Percentiles rank a stretch among this genome's conserved stretches.
These are phyloP conservation scores for Lactarius evosmus DNA, from an alignment of 768 basidiomycete genomes.

Conservation along the genomic window DNA sequence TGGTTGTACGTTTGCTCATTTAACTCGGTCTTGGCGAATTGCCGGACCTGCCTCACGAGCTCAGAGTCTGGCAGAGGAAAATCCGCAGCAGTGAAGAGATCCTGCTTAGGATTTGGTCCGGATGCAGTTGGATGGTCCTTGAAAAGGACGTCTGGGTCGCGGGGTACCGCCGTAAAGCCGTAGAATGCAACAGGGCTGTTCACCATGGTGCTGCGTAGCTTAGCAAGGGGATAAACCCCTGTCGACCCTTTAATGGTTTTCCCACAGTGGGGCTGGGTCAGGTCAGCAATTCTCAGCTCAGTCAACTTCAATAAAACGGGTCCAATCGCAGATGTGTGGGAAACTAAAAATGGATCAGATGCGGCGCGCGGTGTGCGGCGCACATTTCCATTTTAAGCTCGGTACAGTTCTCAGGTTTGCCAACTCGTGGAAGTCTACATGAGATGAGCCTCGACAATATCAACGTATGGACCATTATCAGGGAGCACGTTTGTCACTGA, in stretches of 20 bases:
- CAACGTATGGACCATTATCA: conserved; percentile 13
- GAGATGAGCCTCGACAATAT: conserved; percentile 19
- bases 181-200: conserved; percentile 35
- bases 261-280: background rate
- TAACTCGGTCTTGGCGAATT: conserved; percentile 44
- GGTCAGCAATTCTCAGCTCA: background rate
- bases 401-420: background rate
- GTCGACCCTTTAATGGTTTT: background rate
- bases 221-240: background rate
- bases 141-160: conserved; percentile 50
- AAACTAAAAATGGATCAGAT: conserved; percentile 3
- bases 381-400: conserved; percentile 13
- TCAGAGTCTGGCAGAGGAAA: conserved; percentile 44
- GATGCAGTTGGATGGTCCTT: conserved; percentile 43
- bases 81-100: conserved; percentile 39
- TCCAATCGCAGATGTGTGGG: too few relatives aligned
- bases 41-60: conserved; percentile 39
- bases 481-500: background rate
- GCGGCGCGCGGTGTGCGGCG: too few relatives aligned
- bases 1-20: conserved; percentile 48
- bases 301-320: background rate
- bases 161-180: conserved; percentile 48
- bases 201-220: conserved; percentile 7
- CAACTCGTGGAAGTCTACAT: background rate
- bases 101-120: conserved; percentile 43